Conservation (phyloP, 2,329 filamentous ascomycete genomes). For the Fusarium sarcochroum region DNA sequence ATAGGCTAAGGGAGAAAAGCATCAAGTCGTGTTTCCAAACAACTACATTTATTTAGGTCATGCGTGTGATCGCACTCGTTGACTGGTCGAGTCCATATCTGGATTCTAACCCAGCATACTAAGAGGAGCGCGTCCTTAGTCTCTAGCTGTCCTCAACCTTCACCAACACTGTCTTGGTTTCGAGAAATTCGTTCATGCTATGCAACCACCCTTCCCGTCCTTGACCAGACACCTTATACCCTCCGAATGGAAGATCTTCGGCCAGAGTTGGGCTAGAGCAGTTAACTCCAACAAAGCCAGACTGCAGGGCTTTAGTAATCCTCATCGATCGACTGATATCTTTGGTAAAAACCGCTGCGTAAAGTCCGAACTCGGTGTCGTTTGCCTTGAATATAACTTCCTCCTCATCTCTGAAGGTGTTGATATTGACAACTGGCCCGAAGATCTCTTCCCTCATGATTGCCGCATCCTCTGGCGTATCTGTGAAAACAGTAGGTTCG, state of each 20-base stretch:
- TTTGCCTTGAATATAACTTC: conserved; percentile 53
- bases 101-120: no score
- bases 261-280: conserved; percentile 48
- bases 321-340: conserved; percentile 62
- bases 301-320: conserved; percentile 66
- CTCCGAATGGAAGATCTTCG: conserved; percentile 26
- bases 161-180: conserved; percentile 32
- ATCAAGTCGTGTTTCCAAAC: no score
- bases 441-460: conserved; percentile 75
- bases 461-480: conserved; percentile 47
- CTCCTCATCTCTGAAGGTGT: conserved; percentile 55
- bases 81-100: no score
- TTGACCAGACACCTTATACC: conserved; percentile 19
- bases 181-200: conserved; percentile 31
- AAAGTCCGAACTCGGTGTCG: conserved; percentile 67
- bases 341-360: conserved; percentile 68
- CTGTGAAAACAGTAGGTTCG: conserved; percentile 28
- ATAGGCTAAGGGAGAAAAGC: no score
- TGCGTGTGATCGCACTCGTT: no score
- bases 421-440: conserved; percentile 73
- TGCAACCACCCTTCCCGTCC: conserved; percentile 13
- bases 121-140: no score
- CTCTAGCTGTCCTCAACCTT: background rate
- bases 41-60: no score
- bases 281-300: conserved; percentile 72